Percentiles rank a stretch among this genome's conserved stretches.
Conservation (phyloP, 129 eudicot species). For the Gnaphalium uliginosum region DNA sequence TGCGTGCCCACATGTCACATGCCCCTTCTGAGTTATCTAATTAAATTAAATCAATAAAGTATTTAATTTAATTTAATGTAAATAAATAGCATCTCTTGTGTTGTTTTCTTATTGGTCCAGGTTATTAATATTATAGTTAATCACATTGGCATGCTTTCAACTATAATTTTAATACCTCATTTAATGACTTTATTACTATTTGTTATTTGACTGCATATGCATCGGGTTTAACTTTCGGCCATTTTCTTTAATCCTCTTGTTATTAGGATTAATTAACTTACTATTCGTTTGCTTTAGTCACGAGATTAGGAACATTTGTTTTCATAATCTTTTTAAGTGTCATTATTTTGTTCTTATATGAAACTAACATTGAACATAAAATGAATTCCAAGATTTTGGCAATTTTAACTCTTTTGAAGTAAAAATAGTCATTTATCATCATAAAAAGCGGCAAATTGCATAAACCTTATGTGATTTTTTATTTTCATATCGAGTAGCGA, state of each 20-base stretch:
- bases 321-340: not conserved
- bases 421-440: too few relatives aligned
- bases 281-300: slow-evolving; percentile 27
- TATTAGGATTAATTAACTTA: slow-evolving; percentile 14
- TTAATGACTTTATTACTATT: slow-evolving; percentile 20
- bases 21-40: slow-evolving; percentile 34
- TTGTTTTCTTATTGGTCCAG: not conserved
- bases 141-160: slow-evolving; percentile 20
- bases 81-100: slow-evolving; percentile 27
- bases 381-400: too few relatives aligned
- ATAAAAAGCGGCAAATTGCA: too few relatives aligned
- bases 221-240: slow-evolving; percentile 17
- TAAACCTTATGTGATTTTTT: too few relatives aligned
- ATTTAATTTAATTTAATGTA: slow-evolving; percentile 18
- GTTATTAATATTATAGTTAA: not conserved
- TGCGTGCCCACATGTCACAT: slow-evolving; percentile 63
- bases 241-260: slow-evolving; percentile 3
- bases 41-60: not conserved
- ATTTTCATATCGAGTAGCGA: too few relatives aligned
- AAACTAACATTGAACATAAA: not conserved
- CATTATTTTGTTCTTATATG: not conserved
- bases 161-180: slow-evolving; percentile 12
- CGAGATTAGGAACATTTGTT: slow-evolving; percentile 27
- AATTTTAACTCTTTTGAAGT: not conserved
- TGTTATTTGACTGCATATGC: slow-evolving; percentile 5